Evolutionary conservation across 257 asterid species (phyloP), one percentile per base, ranked within the genome.

Genomic region (Rhazya stricta): DNA sequence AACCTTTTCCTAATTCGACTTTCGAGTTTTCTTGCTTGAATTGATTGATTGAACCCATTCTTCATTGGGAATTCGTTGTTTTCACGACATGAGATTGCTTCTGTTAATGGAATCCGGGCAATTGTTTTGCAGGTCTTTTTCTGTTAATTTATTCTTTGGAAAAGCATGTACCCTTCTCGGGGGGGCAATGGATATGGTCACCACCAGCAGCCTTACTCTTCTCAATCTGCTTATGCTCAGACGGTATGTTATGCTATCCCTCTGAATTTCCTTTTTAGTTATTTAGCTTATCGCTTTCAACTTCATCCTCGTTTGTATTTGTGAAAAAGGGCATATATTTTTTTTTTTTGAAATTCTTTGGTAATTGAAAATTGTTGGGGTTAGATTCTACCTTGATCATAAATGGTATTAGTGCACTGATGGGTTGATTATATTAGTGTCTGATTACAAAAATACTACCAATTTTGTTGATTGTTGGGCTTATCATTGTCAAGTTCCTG

Each of bases 151-250:
- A 19, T 2, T n/a, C 36, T 37, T 37, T 37, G 18, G 71, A 9
- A 66, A 37, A 37, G 71, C 7, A 76, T 76, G 79, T 76, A 76
- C 42, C 68, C 84, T 56, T 77, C 84, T 54, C 80, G 87, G 16
- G 87, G 85, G 68, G 67, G 79, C 48, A 76, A 79, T 76, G 77
- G 72, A 12, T 84, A 78, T 72, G 83, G 83, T 21, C 83, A 81
- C 56, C 82, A 79, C 23, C 83, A 81, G 68, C 80, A 80, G 34
- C 58, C 82, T 27, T 84, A 73, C 71, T 69, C 87, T 67, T 76
- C 85, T 4, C 87, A 80, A 61, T 69, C 87, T 16, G 71, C 70
- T 71, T 83, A 78, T 66, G 60, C 75, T n/a, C 84, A 79, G 75
- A 75, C 21, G 54, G 83, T 83, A 74, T 32, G 81, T 53, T 29